Evolutionary conservation across 1,139 yeast genomes (phyloP), one percentile per base, ranked within the genome.

Genomic region (Meyerozyma carpophila): DNA sequence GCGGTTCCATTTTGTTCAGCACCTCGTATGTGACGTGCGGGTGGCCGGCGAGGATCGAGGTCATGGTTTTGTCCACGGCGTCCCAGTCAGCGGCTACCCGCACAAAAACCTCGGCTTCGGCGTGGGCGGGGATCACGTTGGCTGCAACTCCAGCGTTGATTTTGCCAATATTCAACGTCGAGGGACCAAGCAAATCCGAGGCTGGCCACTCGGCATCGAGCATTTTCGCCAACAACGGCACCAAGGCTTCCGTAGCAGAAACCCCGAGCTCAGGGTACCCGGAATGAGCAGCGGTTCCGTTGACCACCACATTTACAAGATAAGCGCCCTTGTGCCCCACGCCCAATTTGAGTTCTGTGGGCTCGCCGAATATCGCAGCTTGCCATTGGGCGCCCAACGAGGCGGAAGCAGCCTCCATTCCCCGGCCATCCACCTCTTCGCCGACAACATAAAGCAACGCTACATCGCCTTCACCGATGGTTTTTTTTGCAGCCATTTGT

Each of bases 191-290:
- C 14, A 76, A 54, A 6, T 75, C 77, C 31, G 80, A 73, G 1
- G 47, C 51, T 9, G 89, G 88, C 54, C 73, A 72, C 20, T 72
- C 65, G 42, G 70, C 53, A 3, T 51, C 43, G 29, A 64, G 53
- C 27, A 68, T 53, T 4, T 62, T 51, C 45, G 57, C 51, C 58
- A 82, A 66, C 2, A 77, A 68, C 20, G 80, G 77, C 40, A 83
- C 62, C 40, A 84, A 56, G 44, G 75, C 77, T 43, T 77, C 79
- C 41, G 78, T 74, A 3, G 90, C 87, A 43, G 81, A 79, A 43
- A 81, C 62, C 2, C 90, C 90, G 36, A 81, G 65, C 41, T 82
- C 77, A 3, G 91, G 91, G 57, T 82, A 82, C 1, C 89, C 89
- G 5, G 84, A 78, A 56, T 84, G 91, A 3, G 82, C 66, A 3